phyloP scores from a whole-genome alignment of 331 rosid species.

The Arachis monticola region DNA sequence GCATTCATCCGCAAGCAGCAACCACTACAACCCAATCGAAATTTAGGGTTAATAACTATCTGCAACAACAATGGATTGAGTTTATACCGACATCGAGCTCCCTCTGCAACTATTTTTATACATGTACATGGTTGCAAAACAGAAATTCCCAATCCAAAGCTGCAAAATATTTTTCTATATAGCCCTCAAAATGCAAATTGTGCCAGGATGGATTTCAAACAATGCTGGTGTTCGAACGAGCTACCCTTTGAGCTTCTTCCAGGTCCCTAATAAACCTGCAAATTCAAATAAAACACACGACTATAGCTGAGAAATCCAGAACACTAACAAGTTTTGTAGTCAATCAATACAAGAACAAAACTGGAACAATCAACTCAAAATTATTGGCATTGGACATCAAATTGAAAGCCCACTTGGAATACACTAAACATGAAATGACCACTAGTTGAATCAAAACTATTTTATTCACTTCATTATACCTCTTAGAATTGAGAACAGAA shows the following conservation, averaged over 20 bases:
- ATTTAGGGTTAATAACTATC: constrained; percentile 26
- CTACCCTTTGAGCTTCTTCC: constrained; percentile 91
- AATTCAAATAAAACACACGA: no score
- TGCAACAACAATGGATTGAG: constrained; percentile 30
- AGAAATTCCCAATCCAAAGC: constrained; percentile 34
- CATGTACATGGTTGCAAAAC: constrained; percentile 29
- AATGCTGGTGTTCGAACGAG: constrained; percentile 62
- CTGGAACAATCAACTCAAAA: background rate
- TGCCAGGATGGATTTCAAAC: constrained; percentile 50
- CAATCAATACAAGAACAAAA: constrained; percentile 25
- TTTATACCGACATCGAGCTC: constrained; percentile 41
- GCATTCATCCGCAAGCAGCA: constrained; percentile 28
- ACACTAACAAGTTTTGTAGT: constrained; percentile 29
- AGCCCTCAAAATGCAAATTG: constrained; percentile 37
- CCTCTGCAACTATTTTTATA: constrained; percentile 31
- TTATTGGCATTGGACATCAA: background rate
- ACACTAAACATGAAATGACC: constrained; percentile 2
- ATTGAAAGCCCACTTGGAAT: constrained; percentile 11
- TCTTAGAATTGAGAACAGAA: constrained; percentile 80
- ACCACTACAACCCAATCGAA: constrained; percentile 27
- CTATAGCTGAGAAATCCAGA: no score
- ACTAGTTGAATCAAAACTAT: constrained; percentile 37
- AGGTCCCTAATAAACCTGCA: constrained; percentile 89
- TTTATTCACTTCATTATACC: constrained; percentile 53
- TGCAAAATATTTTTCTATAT: constrained; percentile 34